Conservation (phyloP, 2,329 filamentous ascomycete species). For the Boeremia lycopersici region DNA sequence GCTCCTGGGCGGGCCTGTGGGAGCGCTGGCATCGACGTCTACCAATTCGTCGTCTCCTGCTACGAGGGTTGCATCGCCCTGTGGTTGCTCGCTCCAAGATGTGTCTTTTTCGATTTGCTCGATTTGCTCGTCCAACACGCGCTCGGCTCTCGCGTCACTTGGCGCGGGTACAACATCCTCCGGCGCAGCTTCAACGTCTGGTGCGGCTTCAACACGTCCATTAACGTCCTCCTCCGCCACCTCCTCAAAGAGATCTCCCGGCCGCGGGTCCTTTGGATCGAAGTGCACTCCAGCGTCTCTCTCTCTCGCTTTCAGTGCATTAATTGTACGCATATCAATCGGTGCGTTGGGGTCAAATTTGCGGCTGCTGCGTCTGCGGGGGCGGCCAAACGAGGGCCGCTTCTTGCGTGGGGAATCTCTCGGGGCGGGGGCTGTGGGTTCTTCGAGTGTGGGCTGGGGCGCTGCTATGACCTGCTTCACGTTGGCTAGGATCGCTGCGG, state of each 20-base stretch:
- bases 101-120: slow-evolving; percentile 11
- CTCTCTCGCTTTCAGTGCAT: slow-evolving; percentile 29
- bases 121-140: not conserved
- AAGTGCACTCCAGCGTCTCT: slow-evolving; percentile 21
- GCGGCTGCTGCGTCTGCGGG: slow-evolving; percentile 36
- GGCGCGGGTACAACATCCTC: slow-evolving; percentile 8
- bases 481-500: slow-evolving; percentile 45
- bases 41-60: slow-evolving; percentile 16
- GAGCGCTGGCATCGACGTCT: slow-evolving; percentile 6
- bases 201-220: slow-evolving; percentile 5
- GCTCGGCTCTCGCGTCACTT: not conserved
- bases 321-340: slow-evolving; percentile 29
- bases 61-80: slow-evolving; percentile 12
- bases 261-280: slow-evolving; percentile 11
- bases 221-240: not conserved
- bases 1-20: slow-evolving; percentile 27
- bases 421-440: slow-evolving; percentile 1
- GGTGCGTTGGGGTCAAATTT: slow-evolving; percentile 38
- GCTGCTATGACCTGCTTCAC: slow-evolving; percentile 35
- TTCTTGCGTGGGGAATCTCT: slow-evolving; percentile 30
- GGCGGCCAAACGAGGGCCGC: slow-evolving; percentile 35
- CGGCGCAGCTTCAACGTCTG: slow-evolving; percentile 2
- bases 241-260: slow-evolving; percentile 6
- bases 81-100: slow-evolving; percentile 9
- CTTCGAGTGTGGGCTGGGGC: slow-evolving; percentile 11